phyloP scores from a whole-genome alignment of 2,329 filamentous ascomycete genomes.

The Botrytis medusae region DNA sequence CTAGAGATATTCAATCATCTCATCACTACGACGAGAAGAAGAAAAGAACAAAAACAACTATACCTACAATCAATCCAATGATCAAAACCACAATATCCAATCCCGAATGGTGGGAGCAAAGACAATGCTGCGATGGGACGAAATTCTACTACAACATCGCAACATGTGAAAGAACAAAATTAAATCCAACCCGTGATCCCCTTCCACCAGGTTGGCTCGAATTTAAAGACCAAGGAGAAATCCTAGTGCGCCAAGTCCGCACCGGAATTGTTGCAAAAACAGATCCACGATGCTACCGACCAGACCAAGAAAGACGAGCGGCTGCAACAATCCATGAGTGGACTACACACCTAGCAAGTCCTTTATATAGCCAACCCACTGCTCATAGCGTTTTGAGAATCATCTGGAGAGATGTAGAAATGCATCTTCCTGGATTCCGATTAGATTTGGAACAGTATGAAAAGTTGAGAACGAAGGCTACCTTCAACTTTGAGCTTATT shows the following conservation, averaged over 20 bases:
- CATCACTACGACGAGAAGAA: background rate
- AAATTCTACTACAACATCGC: constrained; percentile 20
- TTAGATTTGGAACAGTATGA: background rate
- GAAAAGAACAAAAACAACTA: background rate
- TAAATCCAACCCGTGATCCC: constrained; percentile 7
- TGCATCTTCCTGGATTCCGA: constrained; percentile 16
- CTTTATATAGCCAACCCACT: constrained; percentile 12
- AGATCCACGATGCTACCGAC: constrained; percentile 13
- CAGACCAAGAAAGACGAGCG: constrained; percentile 1
- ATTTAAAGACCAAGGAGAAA: background rate
- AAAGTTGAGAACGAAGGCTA: background rate
- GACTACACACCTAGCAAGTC: constrained; percentile 15
- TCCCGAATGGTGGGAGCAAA: constrained; percentile 20
- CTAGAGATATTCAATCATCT: background rate
- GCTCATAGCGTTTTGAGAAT: constrained; percentile 11
- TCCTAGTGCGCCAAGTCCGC: constrained; percentile 11
- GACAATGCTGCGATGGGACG: constrained; percentile 10
- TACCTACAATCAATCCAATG: background rate
- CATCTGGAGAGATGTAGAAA: constrained; percentile 20
- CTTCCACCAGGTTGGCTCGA: constrained; percentile 8
- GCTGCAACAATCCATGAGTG: constrained; percentile 18
- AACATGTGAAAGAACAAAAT: constrained; percentile 16
- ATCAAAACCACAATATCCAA: background rate
- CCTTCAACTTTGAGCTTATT: background rate
- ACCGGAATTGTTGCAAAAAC: constrained; percentile 19